These are phyloP conservation scores for Annulohypoxylon maeteangense DNA, from an alignment of 495 filamentous ascomycete species.

Conservation along the genomic window DNA sequence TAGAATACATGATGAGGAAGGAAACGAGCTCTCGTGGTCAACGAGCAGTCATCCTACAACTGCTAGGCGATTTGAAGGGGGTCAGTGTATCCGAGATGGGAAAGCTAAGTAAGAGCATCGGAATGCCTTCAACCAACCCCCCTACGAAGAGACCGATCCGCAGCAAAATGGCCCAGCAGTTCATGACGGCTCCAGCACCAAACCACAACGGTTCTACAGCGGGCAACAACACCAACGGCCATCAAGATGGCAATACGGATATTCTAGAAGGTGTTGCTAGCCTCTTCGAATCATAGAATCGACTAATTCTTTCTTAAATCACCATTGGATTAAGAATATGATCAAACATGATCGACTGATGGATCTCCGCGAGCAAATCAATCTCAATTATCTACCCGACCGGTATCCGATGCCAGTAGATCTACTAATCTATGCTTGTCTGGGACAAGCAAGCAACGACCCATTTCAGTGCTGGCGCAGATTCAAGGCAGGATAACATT, in stretches of 20 bases:
- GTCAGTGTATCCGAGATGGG: slow-evolving; percentile 93
- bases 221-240: slow-evolving; percentile 1
- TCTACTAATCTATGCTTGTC: neutral
- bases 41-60: slow-evolving; percentile 83
- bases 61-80: slow-evolving; percentile 85
- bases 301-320: neutral
- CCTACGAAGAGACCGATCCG: slow-evolving; percentile 51
- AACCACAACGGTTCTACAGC: slow-evolving; percentile 7
- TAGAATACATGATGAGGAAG: slow-evolving; percentile 63
- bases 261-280: slow-evolving; percentile 46
- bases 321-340: neutral
- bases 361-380: neutral
- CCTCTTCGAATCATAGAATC: slow-evolving; percentile 45
- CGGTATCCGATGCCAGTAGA: neutral
- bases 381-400: neutral
- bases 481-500: slow-evolving; percentile 1
- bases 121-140: slow-evolving; percentile 22
- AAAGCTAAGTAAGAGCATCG: slow-evolving; percentile 68
- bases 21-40: slow-evolving; percentile 73
- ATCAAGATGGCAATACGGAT: slow-evolving; percentile 35
- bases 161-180: slow-evolving; percentile 68
- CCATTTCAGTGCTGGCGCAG: neutral
- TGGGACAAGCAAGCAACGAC: neutral
- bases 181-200: slow-evolving; percentile 55
- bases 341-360: neutral